These are phyloP conservation scores for Rhynchospora breviuscula DNA, from an alignment of 176 grass and related monocot genomes.

Conservation along the genomic window DNA sequence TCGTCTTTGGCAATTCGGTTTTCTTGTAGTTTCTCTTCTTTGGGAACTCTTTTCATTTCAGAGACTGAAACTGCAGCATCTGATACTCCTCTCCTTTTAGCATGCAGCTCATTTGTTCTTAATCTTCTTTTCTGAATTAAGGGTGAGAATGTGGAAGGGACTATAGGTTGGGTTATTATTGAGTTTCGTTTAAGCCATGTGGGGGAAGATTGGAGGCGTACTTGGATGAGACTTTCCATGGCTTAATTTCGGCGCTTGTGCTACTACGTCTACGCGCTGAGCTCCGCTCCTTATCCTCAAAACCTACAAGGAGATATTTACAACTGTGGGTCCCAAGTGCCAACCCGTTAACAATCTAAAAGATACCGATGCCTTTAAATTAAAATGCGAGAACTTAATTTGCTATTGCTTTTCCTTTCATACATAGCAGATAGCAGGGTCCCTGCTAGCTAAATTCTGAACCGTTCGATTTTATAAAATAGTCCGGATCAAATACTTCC, in stretches of 20 bases:
- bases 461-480: not conserved
- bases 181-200: constrained; percentile 12
- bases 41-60: not conserved
- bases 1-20: not conserved
- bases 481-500: too few species aligned
- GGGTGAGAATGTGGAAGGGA: not conserved
- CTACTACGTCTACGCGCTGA: not conserved
- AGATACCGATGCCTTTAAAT: not conserved
- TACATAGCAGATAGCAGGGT: not conserved
- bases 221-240: constrained; percentile 6
- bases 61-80: not conserved
- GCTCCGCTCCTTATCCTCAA: not conserved
- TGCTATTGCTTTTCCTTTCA: not conserved
- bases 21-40: not conserved
- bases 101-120: constrained; percentile 8
- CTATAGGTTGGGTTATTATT: not conserved
- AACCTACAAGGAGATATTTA: not conserved
- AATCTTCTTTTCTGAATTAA: not conserved
- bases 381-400: not conserved
- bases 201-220: constrained; percentile 4
- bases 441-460: not conserved
- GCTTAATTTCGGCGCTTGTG: constrained; percentile 38
- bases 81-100: constrained; percentile 1
- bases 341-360: not conserved
- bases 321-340: not conserved